Base-by-base conservation (phyloP, 441 rosid species). In the Pelargonium australe region DNA sequence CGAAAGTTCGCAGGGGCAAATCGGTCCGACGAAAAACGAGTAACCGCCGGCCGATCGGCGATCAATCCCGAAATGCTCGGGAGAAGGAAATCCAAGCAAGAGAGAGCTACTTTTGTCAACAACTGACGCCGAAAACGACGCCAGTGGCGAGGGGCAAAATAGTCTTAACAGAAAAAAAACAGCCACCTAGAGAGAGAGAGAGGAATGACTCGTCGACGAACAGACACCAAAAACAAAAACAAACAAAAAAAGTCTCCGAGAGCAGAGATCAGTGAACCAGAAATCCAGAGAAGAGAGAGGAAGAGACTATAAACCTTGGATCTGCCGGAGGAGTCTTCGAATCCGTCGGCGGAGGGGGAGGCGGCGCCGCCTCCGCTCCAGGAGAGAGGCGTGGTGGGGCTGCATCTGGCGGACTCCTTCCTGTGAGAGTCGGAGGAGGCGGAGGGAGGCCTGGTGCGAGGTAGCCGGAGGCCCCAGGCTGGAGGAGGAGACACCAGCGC, bases 331-430 rank as follows among this genome's bases (percentile, higher is more conserved):
- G 86, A 78, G 65, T 86, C 93, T 69, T 88, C 95, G 25, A 72
- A 82, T 20, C 87, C 86, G 64, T 82, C 92, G 63, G 68, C 85
- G 11, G 88, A 75, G 51, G 82, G 80, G 49, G 96, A 85, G 57
- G 57, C 7, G 1, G 91, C 81, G 76, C 85, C 79, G 6, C 89
- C 91, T 6, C 87, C 88, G 80, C 97, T 91, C 97, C 98, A 94
- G 0, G 97, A 88, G 37, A 94, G 89, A 4, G 99, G 95, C 17
- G 99, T 94, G 43, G 89, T 89, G 7, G 97, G 99, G 68, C 97
- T 94, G 13, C 84, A 84, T 81, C 93, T 85, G 34, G 82, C 90
- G 16, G 57, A 80, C 45, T 83, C 87, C 66, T 78, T 87, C 66
- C 68, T 73, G 44, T 62, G 72, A 16, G 77, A 78, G 34, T 60